phyloP scores from a whole-genome alignment of 257 asterid genomes.

The Vinca minor region DNA sequence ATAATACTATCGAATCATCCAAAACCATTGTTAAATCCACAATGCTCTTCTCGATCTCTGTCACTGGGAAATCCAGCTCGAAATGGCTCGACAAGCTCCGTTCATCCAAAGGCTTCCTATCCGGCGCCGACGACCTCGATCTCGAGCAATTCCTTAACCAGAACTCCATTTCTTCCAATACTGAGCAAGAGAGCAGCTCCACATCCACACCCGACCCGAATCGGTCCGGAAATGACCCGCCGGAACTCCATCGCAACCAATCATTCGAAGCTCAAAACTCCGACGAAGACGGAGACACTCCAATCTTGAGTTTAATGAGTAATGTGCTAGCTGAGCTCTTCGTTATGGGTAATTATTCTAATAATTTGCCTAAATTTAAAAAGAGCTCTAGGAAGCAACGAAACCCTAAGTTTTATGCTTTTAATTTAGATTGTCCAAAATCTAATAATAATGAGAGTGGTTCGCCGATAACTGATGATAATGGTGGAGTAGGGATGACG shows the following conservation, averaged over 20 bases:
- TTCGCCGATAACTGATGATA: slow-evolving; percentile 24
- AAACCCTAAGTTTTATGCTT: slow-evolving; percentile 53
- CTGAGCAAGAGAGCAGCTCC: neutral
- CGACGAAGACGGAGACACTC: slow-evolving; percentile 21
- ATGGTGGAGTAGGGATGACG: slow-evolving; percentile 36
- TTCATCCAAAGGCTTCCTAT: slow-evolving; percentile 62
- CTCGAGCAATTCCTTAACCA: slow-evolving; percentile 50
- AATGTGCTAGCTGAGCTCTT: slow-evolving; percentile 72
- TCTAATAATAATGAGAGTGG: slow-evolving; percentile 4
- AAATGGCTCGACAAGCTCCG: slow-evolving; percentile 81
- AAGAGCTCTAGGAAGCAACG: slow-evolving; percentile 59
- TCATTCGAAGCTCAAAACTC: slow-evolving; percentile 10
- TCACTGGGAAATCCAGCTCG: slow-evolving; percentile 47
- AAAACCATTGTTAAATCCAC: slow-evolving; percentile 13
- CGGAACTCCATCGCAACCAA: neutral
- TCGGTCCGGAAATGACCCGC: slow-evolving; percentile 10
- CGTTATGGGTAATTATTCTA: slow-evolving; percentile 49
- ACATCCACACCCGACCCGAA: slow-evolving; percentile 14
- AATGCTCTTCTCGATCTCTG: slow-evolving; percentile 44
- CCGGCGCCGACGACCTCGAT: slow-evolving; percentile 29
- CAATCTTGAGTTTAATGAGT: slow-evolving; percentile 29
- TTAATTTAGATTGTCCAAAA: slow-evolving; percentile 18
- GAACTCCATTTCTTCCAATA: slow-evolving; percentile 24
- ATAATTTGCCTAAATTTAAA: slow-evolving; percentile 21
- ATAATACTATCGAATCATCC: neutral